Evolutionary conservation across 2,329 filamentous ascomycete species (phyloP), one percentile per base, ranked within the genome.

Genomic region (Pseudopyricularia cyperi): DNA sequence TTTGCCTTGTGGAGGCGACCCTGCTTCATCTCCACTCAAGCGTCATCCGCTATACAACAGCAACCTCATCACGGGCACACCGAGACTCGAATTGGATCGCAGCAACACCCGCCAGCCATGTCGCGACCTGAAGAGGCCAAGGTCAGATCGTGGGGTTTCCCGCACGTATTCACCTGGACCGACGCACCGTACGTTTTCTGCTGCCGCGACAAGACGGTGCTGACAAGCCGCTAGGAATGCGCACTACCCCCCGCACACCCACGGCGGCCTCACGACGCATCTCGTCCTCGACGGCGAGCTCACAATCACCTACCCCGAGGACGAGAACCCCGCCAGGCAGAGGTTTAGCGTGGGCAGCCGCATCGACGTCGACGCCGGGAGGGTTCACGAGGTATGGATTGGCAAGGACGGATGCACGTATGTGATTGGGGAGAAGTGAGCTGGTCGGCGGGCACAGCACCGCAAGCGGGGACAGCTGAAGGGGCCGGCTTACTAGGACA

Each of bases 361-460:
- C 37, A 67, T 87, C 35, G 83, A 87, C 60, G 81, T 88, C 3
- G 80, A 82, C 30, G 80, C 82, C 2, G 72, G 74, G 7, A 71
- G 74, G 53, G 63, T 76, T 12, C 84, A 88, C 58, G 82, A 87
- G 66, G 83, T 87, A 1, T 86, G 82, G 79, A 74, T 87, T 47
- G 83, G 83, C 1, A 58, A 64, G 1, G 68, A 76, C 54, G 84
- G 84, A 0, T 87, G 84, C 63, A 85, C 80, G 3, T 84, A 83
- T 67, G 80, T 82, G 8, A 78, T 81, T 61, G 78, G 80, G 48
- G 79, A 82, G 67, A 80, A 52, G 37, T 51, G 49, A 51, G n/a
- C n/a, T n/a, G n/a, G n/a, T n/a, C n/a, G n/a, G n/a, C n/a, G n/a
- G n/a, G n/a, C n/a, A n/a, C n/a, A n/a, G n/a, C n/a, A n/a, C n/a